Evolutionary conservation across 1,284 basidiomycete genomes (phyloP), one percentile per base, ranked within the genome.

Genomic region (Gymnopus androsaceus): DNA sequence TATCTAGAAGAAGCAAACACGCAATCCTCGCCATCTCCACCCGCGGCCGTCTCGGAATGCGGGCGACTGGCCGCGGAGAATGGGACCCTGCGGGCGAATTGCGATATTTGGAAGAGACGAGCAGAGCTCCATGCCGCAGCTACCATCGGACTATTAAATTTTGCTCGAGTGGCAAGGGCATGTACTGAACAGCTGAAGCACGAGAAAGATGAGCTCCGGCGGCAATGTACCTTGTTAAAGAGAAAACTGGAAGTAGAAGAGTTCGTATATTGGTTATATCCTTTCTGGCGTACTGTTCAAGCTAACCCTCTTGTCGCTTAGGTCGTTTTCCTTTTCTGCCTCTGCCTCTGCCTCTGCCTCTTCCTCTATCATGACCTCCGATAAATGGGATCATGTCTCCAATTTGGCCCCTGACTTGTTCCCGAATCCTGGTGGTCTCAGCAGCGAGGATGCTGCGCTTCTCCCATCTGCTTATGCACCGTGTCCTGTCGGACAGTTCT

Each of bases 41-140:
- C 36, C 31, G 59, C 58, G 17, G 65, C 68, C 15, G 47, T 65
- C 25, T 55, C 69, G 33, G 81, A 80, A 58, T 74, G 73, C 49
- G 72, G 72, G n/a, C 73, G 76, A 14, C 72, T 83, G 8, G 70
- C 71, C 15, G 77, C 80, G 14, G 82, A 84, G 59, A 81, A 82
- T 63, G 68, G 72, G 28, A 75, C 77, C 0, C 67, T 85, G 31
- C 74, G 74, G 36, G 68, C 71, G 28, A 75, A 76, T 57, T 83
- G 79, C 64, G 69, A 68, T 31, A 72, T 79, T 60, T 85, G 82
- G 83, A 78, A 80, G 42, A 78, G 76, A 54, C 79, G 83, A 38
- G 83, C 83, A 11, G 79, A 83, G 57, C 71, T 78, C 8, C 83
- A 85, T 60, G 77, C 81, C 9, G 72, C 79, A 3, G 80, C 81